phyloP scores from a whole-genome alignment of 2,329 filamentous ascomycete genomes.

The Ceratocystis harringtonii region DNA sequence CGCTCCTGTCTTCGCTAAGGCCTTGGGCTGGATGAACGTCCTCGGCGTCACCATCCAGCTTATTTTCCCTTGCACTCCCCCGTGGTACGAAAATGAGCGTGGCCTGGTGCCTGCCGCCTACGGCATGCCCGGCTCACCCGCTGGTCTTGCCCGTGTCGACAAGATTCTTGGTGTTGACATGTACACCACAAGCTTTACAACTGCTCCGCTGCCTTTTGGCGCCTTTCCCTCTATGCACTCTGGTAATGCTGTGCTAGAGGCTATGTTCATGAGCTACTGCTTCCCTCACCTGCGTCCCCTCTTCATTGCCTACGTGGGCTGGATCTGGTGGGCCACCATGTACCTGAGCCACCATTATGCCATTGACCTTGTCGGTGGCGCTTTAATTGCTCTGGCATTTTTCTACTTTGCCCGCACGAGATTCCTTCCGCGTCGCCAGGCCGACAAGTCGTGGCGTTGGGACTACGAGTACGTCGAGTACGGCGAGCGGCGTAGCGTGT shows the following conservation, averaged over 20 bases:
- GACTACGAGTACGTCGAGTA: slow-evolving; percentile 88
- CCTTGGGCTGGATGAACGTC: slow-evolving; percentile 88
- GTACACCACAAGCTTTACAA: slow-evolving; percentile 84
- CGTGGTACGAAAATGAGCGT: slow-evolving; percentile 93
- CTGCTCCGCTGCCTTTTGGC: slow-evolving; percentile 81
- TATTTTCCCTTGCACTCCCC: slow-evolving; percentile 81
- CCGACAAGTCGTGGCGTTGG: slow-evolving; percentile 79
- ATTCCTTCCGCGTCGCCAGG: slow-evolving; percentile 68
- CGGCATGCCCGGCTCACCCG: slow-evolving; percentile 76
- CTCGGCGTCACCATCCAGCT: slow-evolving; percentile 77
- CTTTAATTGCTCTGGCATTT: slow-evolving; percentile 58
- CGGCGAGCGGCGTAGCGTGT: slow-evolving; percentile 32
- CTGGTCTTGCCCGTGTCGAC: slow-evolving; percentile 78
- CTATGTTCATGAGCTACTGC: slow-evolving; percentile 81
- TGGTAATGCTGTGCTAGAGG: slow-evolving; percentile 75
- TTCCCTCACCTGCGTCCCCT: slow-evolving; percentile 71
- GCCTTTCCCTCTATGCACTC: slow-evolving; percentile 91
- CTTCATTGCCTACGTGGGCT: slow-evolving; percentile 71
- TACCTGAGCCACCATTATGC: slow-evolving; percentile 96
- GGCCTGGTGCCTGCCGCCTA: slow-evolving; percentile 85
- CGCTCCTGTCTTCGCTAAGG: slow-evolving; percentile 66
- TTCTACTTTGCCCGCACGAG: slow-evolving; percentile 71
- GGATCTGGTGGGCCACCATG: slow-evolving; percentile 99
- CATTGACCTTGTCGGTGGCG: slow-evolving; percentile 78
- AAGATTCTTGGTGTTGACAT: slow-evolving; percentile 79